Evolutionary conservation across 75 land plant genomes (phyloP), one percentile per base, ranked within the genome.

Genomic region (Pinus tabuliformis): DNA sequence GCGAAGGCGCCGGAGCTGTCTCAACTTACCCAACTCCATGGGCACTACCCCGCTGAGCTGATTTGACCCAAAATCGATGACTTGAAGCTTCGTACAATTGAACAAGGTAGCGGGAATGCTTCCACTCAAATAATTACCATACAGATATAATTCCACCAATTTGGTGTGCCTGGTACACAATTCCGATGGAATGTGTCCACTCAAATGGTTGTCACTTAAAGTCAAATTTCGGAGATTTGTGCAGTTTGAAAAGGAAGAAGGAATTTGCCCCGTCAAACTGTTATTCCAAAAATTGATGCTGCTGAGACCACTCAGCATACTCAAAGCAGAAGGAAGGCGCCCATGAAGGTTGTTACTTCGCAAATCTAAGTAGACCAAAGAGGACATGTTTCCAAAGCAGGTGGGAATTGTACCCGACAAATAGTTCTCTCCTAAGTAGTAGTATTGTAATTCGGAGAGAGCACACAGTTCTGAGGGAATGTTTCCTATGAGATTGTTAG

Each of bases 221-320:
- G 39, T 24, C 4, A 85, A 33, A 16, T 45, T 42, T 64, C 5
- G 78, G 59, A n/a, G 84, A 82, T 0, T 59, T 28, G 80, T 63
- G 66, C 83, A 84, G 6, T 39, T 17, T 42, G 39, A 37, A 37
- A 37, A 37, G 39, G 3, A 37, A 37, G 39, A 37, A 37, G 39
- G 39, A 37, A 37, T 37, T 37, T 37, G 39, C 39, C 39, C 39
- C 5, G 39, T 37, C 39, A 37, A 3, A 37, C 39, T 37, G 39
- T 37, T 37, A 37, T 37, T 37, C 39, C 39, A 37, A 37, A 37
- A 1, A 37, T 1, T 37, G 39, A 37, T 1, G 39, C 5, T 3
- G 5, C 39, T 1, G 5, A 37, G 39, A 37, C 0, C 0, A 30
- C 30, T 0, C 5, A 3, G 39, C 5, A 3, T 37, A 37, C 39